Evolutionary conservation across 257 asterid genomes (phyloP), one percentile per base, ranked within the genome.

Genomic region (Thymus quinquecostatus): DNA sequence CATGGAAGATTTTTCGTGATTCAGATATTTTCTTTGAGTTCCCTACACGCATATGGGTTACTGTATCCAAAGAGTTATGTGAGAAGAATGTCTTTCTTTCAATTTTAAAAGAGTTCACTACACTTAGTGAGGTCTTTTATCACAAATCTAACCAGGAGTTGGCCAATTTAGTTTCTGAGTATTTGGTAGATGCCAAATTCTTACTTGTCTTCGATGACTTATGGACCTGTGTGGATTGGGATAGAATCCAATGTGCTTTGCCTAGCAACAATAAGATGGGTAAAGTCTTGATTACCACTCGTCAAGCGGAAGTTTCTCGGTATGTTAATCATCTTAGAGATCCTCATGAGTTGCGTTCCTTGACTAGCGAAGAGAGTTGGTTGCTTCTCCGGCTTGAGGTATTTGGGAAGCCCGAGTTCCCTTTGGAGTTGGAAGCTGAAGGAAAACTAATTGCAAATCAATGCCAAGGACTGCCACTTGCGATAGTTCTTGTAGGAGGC

Each of bases 401-500:
- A 12, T 81, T 74, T 32, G 74, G 79, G 0, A 10, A 14, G 11
- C 48, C 68, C 0, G 34, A 11, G 6, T 70, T 70, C 49, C 84
- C 80, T 1, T 1, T 4, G 0, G 80, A 80, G 34, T 70, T 82
- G 36, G 71, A 48, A 3, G 38, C 0, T 5, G 59, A 3, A 8
- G 82, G 78, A 66, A 34, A 7, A 21, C 14, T 5, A 8, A 76
- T 82, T n/a, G 60, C 64, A 0, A n/a, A 3, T 3, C 69, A 33
- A 21, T 85, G 83, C 40, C 14, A 5, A 0, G 80, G 83, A 8
- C 62, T 82, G 9, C 84, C 90, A 21, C 79, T 82, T 34, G 79
- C 87, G 2, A 66, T 85, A 13, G 80, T 81, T 28, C 77, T 78
- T 2, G 62, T 78, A 43, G 86, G 82, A 45, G 84, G 84, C 50